Evolutionary conservation across 768 basidiomycete genomes (phyloP).

Genomic region (Mycena vulgaris): DNA sequence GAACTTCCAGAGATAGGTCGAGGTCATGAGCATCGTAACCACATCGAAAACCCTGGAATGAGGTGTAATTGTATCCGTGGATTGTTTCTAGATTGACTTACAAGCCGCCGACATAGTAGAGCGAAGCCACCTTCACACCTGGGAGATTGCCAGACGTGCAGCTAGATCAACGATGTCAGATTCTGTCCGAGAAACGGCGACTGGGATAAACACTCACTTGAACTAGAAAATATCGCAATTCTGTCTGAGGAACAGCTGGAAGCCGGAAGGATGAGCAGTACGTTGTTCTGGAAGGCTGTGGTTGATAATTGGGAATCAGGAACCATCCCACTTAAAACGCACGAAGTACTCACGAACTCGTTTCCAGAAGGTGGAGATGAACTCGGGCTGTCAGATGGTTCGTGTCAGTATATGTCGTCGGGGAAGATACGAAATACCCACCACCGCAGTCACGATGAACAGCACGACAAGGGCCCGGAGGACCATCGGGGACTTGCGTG

Average conservation of each 20-base stretch:
- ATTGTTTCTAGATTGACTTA: not conserved
- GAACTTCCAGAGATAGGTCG: slow-evolving; percentile 27
- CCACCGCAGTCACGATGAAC: slow-evolving; percentile 8
- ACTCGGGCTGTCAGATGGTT: not conserved
- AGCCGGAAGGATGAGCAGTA: not conserved
- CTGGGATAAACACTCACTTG: not conserved
- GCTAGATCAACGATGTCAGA: not conserved
- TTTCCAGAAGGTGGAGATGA: slow-evolving; percentile 18
- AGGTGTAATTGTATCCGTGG: not conserved
- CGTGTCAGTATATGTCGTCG: not conserved
- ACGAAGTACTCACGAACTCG: slow-evolving; percentile 22
- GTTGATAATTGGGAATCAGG: not conserved
- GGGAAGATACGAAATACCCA: not conserved
- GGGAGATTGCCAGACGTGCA: slow-evolving; percentile 16
- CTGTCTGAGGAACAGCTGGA: not conserved
- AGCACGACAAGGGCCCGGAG: slow-evolving; percentile 3
- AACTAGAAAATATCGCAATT: not conserved
- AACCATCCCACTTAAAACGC: not conserved
- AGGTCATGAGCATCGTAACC: slow-evolving; percentile 17
- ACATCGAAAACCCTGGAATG: slow-evolving; percentile 15
- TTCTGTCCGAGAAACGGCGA: too few relatives aligned
- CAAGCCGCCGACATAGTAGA: slow-evolving; percentile 15
- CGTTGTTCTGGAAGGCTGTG: not conserved
- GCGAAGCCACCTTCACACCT: slow-evolving; percentile 8
- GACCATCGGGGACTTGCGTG: slow-evolving; percentile 20